phyloP scores from a whole-genome alignment of 2,329 filamentous ascomycete genomes.

The Didymosphaeria variabile region DNA sequence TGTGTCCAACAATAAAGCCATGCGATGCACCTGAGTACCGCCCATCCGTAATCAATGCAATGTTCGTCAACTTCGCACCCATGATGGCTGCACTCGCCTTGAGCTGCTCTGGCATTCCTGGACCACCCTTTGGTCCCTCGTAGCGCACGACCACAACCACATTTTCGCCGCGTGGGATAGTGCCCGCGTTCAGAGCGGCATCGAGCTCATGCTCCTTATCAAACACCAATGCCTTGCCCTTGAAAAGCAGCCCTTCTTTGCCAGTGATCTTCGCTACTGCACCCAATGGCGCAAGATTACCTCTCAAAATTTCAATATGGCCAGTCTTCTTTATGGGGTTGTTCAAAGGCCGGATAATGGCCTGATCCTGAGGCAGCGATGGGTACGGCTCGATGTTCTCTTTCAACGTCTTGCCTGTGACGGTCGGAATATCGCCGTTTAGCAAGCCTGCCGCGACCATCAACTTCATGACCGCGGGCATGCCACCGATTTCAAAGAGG shows the following conservation, averaged over 20 bases:
- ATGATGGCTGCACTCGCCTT: constrained; percentile 90
- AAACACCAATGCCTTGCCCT: constrained; percentile 82
- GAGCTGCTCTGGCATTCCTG: constrained; percentile 95
- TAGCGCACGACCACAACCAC: constrained; percentile 91
- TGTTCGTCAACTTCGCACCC: constrained; percentile 86
- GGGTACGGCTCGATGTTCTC: constrained; percentile 83
- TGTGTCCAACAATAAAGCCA: constrained; percentile 93
- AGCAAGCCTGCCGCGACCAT: constrained; percentile 79
- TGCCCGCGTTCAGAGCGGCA: constrained; percentile 73
- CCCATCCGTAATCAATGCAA: constrained; percentile 92
- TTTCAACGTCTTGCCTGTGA: constrained; percentile 84
- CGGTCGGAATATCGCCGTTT: constrained; percentile 79
- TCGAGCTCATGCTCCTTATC: constrained; percentile 85
- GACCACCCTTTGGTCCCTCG: constrained; percentile 91
- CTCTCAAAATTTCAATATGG: constrained; percentile 86
- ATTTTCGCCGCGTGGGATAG: constrained; percentile 78
- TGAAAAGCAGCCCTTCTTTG: constrained; percentile 87
- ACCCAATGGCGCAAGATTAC: constrained; percentile 87
- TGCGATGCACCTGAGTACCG: constrained; percentile 88
- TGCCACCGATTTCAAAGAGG: constrained; percentile 84
- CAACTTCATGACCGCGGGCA: constrained; percentile 85
- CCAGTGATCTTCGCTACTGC: constrained; percentile 97
- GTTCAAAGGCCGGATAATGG: constrained; percentile 80
- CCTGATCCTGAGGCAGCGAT: constrained; percentile 78
- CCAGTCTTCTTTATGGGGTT: constrained; percentile 88